Base-by-base conservation (phyloP, 805 yeast genomes). In the Saccharomycopsis sp. region DNA sequence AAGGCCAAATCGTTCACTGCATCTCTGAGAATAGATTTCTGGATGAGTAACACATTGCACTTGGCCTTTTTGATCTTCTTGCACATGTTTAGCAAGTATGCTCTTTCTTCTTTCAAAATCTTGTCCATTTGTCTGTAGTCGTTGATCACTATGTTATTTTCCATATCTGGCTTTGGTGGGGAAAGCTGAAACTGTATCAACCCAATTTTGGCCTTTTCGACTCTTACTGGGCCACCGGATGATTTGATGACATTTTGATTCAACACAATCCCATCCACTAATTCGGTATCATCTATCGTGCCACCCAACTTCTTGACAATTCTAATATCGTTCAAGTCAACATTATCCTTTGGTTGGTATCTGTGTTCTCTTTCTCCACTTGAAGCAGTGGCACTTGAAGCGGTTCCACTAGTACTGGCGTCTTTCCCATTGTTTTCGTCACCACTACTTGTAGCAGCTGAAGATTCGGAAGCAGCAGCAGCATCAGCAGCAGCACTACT, bases 121-220 rank as follows among this genome's bases (percentile, higher is more conserved):
- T 89, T 92, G 64, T 92, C 99, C 99, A 92, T 92, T 64, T 92
- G 98, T 63, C 98, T 77, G 68, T 92, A 92, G 62, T 92, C 99
- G 58, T 84, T 92, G 41, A 92, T 97, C 43, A 92, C 95, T 37
- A 92, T 89, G 58, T 88, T 89, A 62, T 92, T 92, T 66, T 92
- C 98, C 81, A 94, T 81, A 58, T 87, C 96, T 16, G 96, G 96
- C 59, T 87, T 87, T 50, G 96, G 96, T 18, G 96, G 96, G 16
- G 95, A 85, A 48, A 87, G 73, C 69, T 84, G 98, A 68, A 84
- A 92, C 68, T 87, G 99, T 56, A 83, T 75, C 56, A 83, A 73
- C 21, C 83, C 97, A 58, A 86, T 86, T 51, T 71, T 73, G 12
- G 98, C 97, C 68, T 88, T 89, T 59, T 92, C 98, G 59, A 85